phyloP scores from a whole-genome alignment of 2,329 filamentous ascomycete species.

The Claviceps pusilla region DNA sequence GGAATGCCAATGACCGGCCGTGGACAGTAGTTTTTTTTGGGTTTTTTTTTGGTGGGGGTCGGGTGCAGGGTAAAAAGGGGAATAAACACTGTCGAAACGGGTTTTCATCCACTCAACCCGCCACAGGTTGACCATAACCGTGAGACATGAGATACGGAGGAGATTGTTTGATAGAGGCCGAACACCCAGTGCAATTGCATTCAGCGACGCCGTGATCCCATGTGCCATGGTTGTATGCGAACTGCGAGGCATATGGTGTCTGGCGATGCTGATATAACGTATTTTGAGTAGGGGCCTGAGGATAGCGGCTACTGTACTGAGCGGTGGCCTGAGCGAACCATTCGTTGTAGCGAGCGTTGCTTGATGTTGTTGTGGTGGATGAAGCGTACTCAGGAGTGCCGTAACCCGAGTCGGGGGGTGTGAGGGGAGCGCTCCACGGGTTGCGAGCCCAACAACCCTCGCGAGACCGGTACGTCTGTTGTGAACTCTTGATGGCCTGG shows the following conservation, averaged over 20 bases:
- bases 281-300: slow-evolving; percentile 26
- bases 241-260: slow-evolving; percentile 26
- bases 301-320: slow-evolving; percentile 30
- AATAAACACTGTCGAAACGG: background rate
- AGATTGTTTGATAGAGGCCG: slow-evolving; percentile 29
- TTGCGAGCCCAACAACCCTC: slow-evolving; percentile 32
- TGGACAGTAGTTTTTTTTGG: background rate
- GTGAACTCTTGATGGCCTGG: slow-evolving; percentile 29
- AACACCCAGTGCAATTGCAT: slow-evolving; percentile 34
- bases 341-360: slow-evolving; percentile 41
- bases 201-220: slow-evolving; percentile 39
- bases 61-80: no score
- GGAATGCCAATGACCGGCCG: background rate
- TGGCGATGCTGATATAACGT: slow-evolving; percentile 27
- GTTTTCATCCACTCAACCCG: slow-evolving; percentile 26
- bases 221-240: slow-evolving; percentile 29
- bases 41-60: no score
- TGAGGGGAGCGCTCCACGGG: slow-evolving; percentile 35
- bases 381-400: slow-evolving; percentile 44
- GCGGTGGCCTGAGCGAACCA: slow-evolving; percentile 35
- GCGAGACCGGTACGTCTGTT: slow-evolving; percentile 26
- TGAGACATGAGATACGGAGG: slow-evolving; percentile 33
- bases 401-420: slow-evolving; percentile 46
- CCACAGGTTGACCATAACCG: slow-evolving; percentile 38
- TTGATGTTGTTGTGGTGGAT: slow-evolving; percentile 31